A percentile compares a stretch with the other conserved stretches of the same genome.
phyloP scores from a whole-genome alignment of 2,329 filamentous ascomycete genomes.

The Fusarium heterosporum region DNA sequence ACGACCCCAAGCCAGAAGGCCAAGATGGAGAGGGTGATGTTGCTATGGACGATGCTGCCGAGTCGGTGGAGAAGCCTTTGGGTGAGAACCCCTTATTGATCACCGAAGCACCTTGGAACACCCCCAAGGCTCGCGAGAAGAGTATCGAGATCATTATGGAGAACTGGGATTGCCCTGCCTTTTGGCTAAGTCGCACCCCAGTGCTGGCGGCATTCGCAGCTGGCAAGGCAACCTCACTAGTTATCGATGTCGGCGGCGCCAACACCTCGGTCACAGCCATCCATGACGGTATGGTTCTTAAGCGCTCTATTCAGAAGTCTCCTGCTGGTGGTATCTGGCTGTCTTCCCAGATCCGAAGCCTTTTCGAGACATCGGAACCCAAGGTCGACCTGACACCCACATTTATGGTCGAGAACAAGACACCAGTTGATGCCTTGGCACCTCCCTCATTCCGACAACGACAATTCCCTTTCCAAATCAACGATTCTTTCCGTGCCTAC shows the following conservation, averaged over 20 bases:
- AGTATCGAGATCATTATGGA: conserved; percentile 97
- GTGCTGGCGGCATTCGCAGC: conserved; percentile 92
- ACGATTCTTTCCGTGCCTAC: conserved; percentile 79
- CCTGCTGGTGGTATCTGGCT: conserved; percentile 90
- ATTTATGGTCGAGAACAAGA: conserved; percentile 89
- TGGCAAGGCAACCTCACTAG: conserved; percentile 91
- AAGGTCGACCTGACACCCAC: conserved; percentile 82
- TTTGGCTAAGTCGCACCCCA: conserved; percentile 90
- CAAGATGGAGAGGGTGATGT: conserved; percentile 72
- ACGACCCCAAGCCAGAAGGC: conserved; percentile 67
- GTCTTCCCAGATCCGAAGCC: conserved; percentile 84
- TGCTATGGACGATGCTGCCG: conserved; percentile 64
- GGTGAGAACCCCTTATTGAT: conserved; percentile 91
- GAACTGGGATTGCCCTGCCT: conserved; percentile 93
- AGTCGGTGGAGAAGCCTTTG: conserved; percentile 78
- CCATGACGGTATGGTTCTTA: conserved; percentile 93
- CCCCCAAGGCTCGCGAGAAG: conserved; percentile 88
- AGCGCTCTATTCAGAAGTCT: conserved; percentile 88
- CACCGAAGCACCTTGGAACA: conserved; percentile 95
- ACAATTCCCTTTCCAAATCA: conserved; percentile 71
- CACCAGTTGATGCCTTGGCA: conserved; percentile 85
- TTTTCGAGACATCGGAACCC: conserved; percentile 78
- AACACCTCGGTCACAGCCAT: conserved; percentile 91
- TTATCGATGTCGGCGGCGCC: conserved; percentile 90
- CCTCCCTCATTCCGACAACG: conserved; percentile 81